Conservation (phyloP, 2,329 filamentous ascomycete species). For the Neonectria magnoliae region DNA sequence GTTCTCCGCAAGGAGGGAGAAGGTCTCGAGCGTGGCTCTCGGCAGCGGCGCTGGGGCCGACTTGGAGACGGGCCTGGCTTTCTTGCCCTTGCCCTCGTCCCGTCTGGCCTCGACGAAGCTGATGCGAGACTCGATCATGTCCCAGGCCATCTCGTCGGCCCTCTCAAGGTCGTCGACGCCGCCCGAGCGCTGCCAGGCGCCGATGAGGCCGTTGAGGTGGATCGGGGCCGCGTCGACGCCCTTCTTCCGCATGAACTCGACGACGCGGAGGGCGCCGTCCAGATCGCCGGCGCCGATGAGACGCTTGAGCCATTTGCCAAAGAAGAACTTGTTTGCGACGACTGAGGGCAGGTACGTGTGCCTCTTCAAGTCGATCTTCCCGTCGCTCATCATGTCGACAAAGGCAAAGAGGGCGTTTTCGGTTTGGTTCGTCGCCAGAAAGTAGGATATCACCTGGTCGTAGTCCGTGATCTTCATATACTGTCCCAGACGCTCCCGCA, state of each 20-base stretch:
- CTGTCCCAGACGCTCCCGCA: conserved; percentile 69
- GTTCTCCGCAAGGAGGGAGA: conserved; percentile 77
- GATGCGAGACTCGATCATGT: conserved; percentile 77
- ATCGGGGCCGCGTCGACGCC: conserved; percentile 75
- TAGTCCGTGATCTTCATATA: conserved; percentile 78
- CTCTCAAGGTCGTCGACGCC: conserved; percentile 63
- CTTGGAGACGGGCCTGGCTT: conserved; percentile 1
- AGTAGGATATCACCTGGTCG: conserved; percentile 76
- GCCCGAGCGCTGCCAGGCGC: conserved; percentile 77
- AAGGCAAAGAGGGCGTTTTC: conserved; percentile 80
- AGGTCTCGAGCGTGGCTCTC: conserved; percentile 79
- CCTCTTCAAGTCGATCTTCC: conserved; percentile 59
- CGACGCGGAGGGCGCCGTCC: conserved; percentile 75
- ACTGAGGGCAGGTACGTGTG: conserved; percentile 57
- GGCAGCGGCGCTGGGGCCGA: conserved; percentile 51
- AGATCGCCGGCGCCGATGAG: conserved; percentile 78
- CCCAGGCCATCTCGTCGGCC: conserved; percentile 77
- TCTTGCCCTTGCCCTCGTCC: conserved; percentile 9
- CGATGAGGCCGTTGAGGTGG: conserved; percentile 85
- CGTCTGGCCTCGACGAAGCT: conserved; percentile 66
- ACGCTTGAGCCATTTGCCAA: conserved; percentile 88
- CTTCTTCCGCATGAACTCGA: conserved; percentile 78
- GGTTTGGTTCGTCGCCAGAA: conserved; percentile 72
- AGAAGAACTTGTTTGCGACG: conserved; percentile 80
- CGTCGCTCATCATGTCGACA: conserved; percentile 86